Base-by-base conservation (phyloP, 441 rosid species). In the Daphne laureola region DNA sequence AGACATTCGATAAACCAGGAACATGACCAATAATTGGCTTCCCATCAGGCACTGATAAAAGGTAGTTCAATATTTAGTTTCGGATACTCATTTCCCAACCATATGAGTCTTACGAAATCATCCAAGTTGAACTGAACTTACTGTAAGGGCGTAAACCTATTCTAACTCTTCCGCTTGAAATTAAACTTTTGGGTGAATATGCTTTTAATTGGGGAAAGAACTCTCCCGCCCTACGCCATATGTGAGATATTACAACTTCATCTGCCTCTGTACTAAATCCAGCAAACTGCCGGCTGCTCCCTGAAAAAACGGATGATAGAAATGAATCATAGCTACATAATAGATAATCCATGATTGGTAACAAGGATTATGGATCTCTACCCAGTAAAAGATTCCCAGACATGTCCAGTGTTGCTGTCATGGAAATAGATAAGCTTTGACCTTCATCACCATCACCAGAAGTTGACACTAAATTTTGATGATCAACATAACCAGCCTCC, bases 61-160 rank as follows among this genome's bases (percentile, higher is more conserved):
- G 64, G 62, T 46, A 65, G 57, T 52, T 54, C 15, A 11, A 43
- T 2, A 38, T 17, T 8, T 41, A 21, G 49, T 35, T 43, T 46
- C 46, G 42, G 63, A 46, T 58, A 54, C 17, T 25, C 14, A 46
- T 54, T 12, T 14, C n/a, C 27, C 8, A 49, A 54, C 16, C 42
- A 15, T 46, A 25, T 6, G 25, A 25, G 59, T 51, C 42, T 46
- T 25, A 42, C 49, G 21, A 58, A 14, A 64, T 54, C 35, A 41
- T 53, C 2, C 5, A 56, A 35, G 25, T 44, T 18, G 21, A 42
- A 14, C 46, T 49, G 17, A 14, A 66, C 98, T 87, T 80, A 86
- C 98, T 84, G 77, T 79, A 91, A 57, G 95, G 95, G 50, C 96
- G 96, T 60, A 91, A 76, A 45, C 98, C 96, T 12, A 91, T 73